Percentiles rank a stretch among this genome's conserved stretches.
Conservation (phyloP, 495 filamentous ascomycete species). For the Evernia prunastri region DNA sequence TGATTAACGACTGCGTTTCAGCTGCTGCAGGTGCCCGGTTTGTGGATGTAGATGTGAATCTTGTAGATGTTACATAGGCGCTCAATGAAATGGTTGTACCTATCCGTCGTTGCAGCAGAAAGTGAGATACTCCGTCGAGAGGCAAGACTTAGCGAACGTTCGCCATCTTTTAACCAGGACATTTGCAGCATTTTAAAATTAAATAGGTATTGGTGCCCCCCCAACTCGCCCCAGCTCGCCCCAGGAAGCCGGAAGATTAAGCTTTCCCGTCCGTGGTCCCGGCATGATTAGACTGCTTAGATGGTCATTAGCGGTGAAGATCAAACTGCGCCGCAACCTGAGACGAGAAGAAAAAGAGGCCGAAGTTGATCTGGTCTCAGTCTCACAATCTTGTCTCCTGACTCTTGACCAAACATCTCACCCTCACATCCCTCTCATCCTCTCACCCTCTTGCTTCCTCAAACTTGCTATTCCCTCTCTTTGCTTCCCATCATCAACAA, state of each 20-base stretch:
- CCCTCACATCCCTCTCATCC: no score
- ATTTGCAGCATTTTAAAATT: no score
- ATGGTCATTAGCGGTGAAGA: not conserved
- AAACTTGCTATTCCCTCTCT: no score
- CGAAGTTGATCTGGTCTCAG: not conserved
- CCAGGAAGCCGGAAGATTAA: not conserved
- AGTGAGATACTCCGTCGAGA: not conserved
- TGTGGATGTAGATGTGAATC: not conserved
- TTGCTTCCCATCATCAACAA: not conserved
- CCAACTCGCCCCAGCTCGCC: no score
- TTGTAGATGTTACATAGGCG: no score
- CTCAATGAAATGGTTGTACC: no score
- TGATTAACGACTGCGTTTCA: no score
- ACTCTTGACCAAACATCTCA: not conserved
- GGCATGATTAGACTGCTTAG: not conserved
- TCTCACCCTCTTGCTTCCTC: not conserved
- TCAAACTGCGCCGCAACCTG: constrained; percentile 2
- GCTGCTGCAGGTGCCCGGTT: not conserved
- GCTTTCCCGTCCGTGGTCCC: not conserved
- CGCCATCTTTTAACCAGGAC: not conserved
- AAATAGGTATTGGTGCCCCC: no score
- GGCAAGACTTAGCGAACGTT: not conserved
- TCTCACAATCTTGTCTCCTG: not conserved
- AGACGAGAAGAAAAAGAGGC: not conserved
- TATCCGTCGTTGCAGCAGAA: no score